Percentiles rank a stretch among this genome's conserved stretches.
Evolutionary conservation across 2,329 filamentous ascomycete species (phyloP).

Genomic region (Magnaporthiopsis incrustans): DNA sequence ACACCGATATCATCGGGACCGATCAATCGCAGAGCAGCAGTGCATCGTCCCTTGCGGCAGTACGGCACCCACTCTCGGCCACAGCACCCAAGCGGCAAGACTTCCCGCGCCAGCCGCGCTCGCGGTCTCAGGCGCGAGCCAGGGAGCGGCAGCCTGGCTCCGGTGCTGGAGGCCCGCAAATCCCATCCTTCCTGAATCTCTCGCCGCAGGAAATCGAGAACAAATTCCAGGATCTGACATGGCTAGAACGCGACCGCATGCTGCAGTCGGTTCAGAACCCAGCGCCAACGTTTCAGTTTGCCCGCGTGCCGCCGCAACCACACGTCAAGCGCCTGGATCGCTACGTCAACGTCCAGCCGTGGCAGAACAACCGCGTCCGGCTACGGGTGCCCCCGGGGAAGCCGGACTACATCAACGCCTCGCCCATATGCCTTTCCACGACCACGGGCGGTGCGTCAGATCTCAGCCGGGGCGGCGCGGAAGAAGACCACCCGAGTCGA

Average conservation of each 20-base stretch:
- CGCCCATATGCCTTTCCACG: slow-evolving; percentile 53
- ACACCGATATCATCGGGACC: background rate
- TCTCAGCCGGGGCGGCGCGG: slow-evolving; percentile 8
- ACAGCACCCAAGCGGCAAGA: background rate
- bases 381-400: slow-evolving; percentile 67
- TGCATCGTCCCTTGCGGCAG: slow-evolving; percentile 13
- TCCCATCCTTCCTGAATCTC: slow-evolving; percentile 18
- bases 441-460: slow-evolving; percentile 11
- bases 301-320: slow-evolving; percentile 44
- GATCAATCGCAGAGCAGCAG: background rate
- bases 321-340: slow-evolving; percentile 63
- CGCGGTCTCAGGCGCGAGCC: background rate
- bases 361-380: slow-evolving; percentile 76
- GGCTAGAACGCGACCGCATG: slow-evolving; percentile 43
- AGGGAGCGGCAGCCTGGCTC: slow-evolving; percentile 4
- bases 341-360: slow-evolving; percentile 85
- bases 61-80: background rate
- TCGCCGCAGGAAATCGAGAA: slow-evolving; percentile 33
- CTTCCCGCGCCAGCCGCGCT: background rate
- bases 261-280: slow-evolving; percentile 30
- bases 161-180: slow-evolving; percentile 12
- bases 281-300: slow-evolving; percentile 28
- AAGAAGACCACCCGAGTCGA: slow-evolving; percentile 30
- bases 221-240: slow-evolving; percentile 45
- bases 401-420: slow-evolving; percentile 78